Percentiles rank a stretch among this genome's conserved stretches.
Evolutionary conservation across 371 early-diverging fungal species (phyloP).

Genomic region (Mucor circinelloides): DNA sequence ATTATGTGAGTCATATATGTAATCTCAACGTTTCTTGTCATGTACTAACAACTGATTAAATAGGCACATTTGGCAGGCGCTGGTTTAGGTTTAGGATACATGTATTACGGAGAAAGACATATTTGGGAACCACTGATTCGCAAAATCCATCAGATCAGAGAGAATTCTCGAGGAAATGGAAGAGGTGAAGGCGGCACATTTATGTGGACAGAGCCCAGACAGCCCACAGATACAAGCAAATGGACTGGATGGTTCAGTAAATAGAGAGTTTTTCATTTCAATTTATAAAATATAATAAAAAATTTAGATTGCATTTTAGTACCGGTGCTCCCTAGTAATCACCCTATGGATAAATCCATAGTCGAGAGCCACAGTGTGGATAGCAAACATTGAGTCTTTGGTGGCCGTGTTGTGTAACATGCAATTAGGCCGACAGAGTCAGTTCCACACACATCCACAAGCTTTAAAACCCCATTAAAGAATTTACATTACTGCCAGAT

Average conservation of each 20-base stretch:
- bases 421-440: constrained; percentile 44
- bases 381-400: constrained; percentile 33
- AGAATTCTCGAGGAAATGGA: neutral
- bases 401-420: constrained; percentile 40
- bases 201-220: constrained; percentile 20
- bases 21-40: neutral
- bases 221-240: constrained; percentile 5
- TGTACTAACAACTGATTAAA: neutral
- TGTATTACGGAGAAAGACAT: constrained; percentile 49
- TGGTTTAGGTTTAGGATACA: constrained; percentile 53
- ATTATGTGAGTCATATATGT: constrained; percentile 58
- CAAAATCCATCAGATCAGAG: constrained; percentile 31
- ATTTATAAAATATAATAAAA: constrained; percentile 1
- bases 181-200: constrained; percentile 18
- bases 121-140: constrained; percentile 54
- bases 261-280: constrained; percentile 22
- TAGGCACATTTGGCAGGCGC: constrained; percentile 74
- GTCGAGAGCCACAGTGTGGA: constrained; percentile 33
- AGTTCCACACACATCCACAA: constrained; percentile 35
- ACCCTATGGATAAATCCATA: constrained; percentile 6
- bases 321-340: constrained; percentile 26
- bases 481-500: neutral
- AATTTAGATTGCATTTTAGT: constrained; percentile 37
- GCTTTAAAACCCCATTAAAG: constrained; percentile 37
- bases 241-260: constrained; percentile 27